phyloP scores from a whole-genome alignment of 768 basidiomycete species.

The Aureoboletus auriporus region DNA sequence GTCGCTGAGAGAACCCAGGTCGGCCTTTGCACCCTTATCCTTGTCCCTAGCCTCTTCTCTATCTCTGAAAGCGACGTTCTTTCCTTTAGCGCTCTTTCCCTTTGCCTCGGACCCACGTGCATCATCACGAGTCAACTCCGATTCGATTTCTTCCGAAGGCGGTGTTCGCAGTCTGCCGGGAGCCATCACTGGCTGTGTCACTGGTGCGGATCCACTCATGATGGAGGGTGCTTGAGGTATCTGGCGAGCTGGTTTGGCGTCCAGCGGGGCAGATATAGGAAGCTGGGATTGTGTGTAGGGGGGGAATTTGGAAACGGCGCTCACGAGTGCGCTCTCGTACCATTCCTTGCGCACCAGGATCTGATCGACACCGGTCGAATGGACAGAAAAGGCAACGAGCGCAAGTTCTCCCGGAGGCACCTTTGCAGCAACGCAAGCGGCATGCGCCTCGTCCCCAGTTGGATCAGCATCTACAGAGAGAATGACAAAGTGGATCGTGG shows the following conservation, averaged over 20 bases:
- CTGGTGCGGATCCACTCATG: slow-evolving; percentile 19
- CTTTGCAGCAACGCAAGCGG: slow-evolving; percentile 81
- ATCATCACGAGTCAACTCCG: slow-evolving; percentile 60
- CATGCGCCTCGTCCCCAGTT: slow-evolving; percentile 75
- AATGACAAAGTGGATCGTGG: slow-evolving; percentile 87
- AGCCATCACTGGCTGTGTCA: slow-evolving; percentile 19
- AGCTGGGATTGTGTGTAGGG: slow-evolving; percentile 33
- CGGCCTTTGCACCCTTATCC: slow-evolving; percentile 26
- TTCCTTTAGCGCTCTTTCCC: slow-evolving; percentile 46
- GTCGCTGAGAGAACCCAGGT: slow-evolving; percentile 41
- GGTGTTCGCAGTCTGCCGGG: slow-evolving; percentile 58
- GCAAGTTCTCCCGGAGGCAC: slow-evolving; percentile 72
- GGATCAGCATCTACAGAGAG: slow-evolving; percentile 82
- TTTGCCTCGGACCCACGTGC: slow-evolving; percentile 46
- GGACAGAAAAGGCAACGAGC: slow-evolving; percentile 85
- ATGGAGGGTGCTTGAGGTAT: slow-evolving; percentile 26
- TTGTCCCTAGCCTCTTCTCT: slow-evolving; percentile 47
- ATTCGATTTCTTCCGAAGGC: slow-evolving; percentile 71
- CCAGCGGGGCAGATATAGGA: slow-evolving; percentile 18
- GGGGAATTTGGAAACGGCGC: slow-evolving; percentile 62
- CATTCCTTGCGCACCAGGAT: slow-evolving; percentile 83
- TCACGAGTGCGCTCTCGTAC: slow-evolving; percentile 65
- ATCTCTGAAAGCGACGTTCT: slow-evolving; percentile 62
- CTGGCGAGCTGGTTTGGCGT: slow-evolving; percentile 24
- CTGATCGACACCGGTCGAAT: slow-evolving; percentile 85